Percentiles rank a stretch among this genome's conserved stretches.
Evolutionary conservation across 352 stramenopile genomes (phyloP).

Genomic region (Thalassiosira mediterranea): DNA sequence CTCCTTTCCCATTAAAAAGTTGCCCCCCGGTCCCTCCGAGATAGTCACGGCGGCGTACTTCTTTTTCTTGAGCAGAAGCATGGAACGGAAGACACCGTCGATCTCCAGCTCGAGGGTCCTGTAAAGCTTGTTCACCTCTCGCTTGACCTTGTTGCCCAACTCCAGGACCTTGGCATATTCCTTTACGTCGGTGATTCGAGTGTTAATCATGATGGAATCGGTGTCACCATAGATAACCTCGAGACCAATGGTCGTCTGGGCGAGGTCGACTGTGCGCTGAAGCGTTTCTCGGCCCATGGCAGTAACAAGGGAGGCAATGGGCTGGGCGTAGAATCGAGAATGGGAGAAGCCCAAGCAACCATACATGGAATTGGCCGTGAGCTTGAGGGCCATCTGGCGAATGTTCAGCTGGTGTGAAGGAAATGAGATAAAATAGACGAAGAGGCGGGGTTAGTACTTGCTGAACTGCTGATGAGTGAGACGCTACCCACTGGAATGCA

Average conservation of each 20-base stretch:
- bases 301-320: conserved; percentile 99
- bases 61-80: conserved; percentile 99
- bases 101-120: conserved; percentile 98
- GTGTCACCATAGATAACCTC: conserved; percentile 99
- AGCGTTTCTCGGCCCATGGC: conserved; percentile 97
- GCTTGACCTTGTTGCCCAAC: conserved; percentile 94
- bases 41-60: conserved; percentile 98
- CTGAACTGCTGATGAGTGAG: neutral
- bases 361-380: conserved; percentile 99
- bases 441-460: neutral
- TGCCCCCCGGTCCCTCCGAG: conserved; percentile 84
- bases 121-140: conserved; percentile 99
- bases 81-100: conserved; percentile 99
- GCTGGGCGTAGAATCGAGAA: conserved; percentile 98
- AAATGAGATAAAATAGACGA: conserved; percentile 9
- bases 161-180: conserved; percentile 88
- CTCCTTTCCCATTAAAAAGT: conserved; percentile 91
- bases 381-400: conserved; percentile 98
- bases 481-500: too few relatives aligned
- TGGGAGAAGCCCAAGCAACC: conserved; percentile 98
- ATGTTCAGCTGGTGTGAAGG: conserved; percentile 91
- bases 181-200: conserved; percentile 90
- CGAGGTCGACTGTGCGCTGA: conserved; percentile 96
- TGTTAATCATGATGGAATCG: conserved; percentile 99
- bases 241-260: conserved; percentile 95